A percentile compares a stretch with the other conserved stretches of the same genome.
These are phyloP conservation scores for Dioscorea cayenensis DNA, from an alignment of 116 monocot species.

Conservation along the genomic window DNA sequence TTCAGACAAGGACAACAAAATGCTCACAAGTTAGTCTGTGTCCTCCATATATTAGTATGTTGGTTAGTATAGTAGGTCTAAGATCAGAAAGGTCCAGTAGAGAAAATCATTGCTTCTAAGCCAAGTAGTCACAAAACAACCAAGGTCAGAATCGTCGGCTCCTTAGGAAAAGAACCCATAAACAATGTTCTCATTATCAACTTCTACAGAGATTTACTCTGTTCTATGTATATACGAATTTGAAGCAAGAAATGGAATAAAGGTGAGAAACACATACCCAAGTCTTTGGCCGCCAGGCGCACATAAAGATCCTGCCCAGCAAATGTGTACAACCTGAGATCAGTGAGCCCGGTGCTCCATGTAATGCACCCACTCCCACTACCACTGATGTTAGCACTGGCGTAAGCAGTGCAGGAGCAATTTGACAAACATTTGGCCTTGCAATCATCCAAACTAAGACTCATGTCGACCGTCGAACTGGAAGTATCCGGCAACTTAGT, in stretches of 20 bases:
- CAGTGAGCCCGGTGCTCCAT: not conserved
- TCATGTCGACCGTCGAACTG: not conserved
- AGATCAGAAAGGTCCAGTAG: no score
- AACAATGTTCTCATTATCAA: no score
- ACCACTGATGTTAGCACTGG: not conserved
- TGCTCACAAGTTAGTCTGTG: no score
- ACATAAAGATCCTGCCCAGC: conserved; percentile 1
- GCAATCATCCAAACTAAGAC: conserved; percentile 5
- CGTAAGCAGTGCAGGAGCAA: conserved; percentile 7
- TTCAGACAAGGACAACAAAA: no score
- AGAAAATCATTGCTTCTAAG: not conserved
- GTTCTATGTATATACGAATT: no score
- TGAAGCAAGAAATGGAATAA: not conserved
- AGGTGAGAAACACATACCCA: not conserved
- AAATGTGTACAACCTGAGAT: not conserved
- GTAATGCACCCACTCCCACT: conserved; percentile 9
- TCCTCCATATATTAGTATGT: no score
- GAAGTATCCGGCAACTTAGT: conserved; percentile 11
- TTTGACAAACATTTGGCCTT: not conserved
- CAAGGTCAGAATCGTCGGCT: not conserved
- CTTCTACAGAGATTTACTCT: no score
- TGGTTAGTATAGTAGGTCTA: no score
- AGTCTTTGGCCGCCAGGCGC: not conserved
- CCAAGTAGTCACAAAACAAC: not conserved
- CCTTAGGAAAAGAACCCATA: no score